Percentiles rank a stretch among this genome's conserved stretches.
Conservation (phyloP, 306 rosid genomes). For the Arachis hypogaea region DNA sequence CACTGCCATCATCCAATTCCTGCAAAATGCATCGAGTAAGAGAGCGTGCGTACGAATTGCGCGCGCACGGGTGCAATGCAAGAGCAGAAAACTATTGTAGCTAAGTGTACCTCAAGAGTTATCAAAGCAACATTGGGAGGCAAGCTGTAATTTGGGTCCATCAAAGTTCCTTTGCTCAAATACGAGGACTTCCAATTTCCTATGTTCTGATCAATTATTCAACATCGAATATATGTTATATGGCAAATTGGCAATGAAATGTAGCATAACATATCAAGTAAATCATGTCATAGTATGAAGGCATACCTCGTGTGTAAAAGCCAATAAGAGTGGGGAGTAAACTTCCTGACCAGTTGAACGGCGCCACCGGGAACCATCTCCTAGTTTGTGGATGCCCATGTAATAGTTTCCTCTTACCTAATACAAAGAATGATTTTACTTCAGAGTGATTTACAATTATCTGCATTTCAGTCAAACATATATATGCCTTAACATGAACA, state of each 20-base stretch:
- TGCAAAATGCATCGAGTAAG: constrained; percentile 27
- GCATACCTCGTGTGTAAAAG: constrained; percentile 66
- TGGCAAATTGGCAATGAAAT: constrained; percentile 4
- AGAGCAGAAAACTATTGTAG: background rate
- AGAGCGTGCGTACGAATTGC: background rate
- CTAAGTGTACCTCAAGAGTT: constrained; percentile 74
- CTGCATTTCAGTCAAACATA: background rate
- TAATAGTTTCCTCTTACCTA: constrained; percentile 78
- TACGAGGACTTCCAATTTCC: constrained; percentile 72
- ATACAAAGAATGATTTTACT: constrained; percentile 28
- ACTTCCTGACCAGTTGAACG: constrained; percentile 76
- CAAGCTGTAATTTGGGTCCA: constrained; percentile 67
- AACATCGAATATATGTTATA: constrained; percentile 17
- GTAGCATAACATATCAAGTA: background rate
- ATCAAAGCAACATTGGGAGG: constrained; percentile 86
- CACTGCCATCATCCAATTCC: constrained; percentile 78
- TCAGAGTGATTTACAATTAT: too few relatives aligned
- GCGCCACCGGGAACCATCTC: constrained; percentile 78
- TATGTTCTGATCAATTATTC: constrained; percentile 45
- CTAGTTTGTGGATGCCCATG: constrained; percentile 50
- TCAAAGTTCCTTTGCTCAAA: constrained; percentile 57
- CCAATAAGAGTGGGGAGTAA: constrained; percentile 70
- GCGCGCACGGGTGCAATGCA: too few relatives aligned
- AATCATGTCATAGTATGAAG: background rate
- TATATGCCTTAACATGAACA: too few relatives aligned